phyloP scores from a whole-genome alignment of 371 early-diverging fungal species.

The Rhizopus sp. region DNA sequence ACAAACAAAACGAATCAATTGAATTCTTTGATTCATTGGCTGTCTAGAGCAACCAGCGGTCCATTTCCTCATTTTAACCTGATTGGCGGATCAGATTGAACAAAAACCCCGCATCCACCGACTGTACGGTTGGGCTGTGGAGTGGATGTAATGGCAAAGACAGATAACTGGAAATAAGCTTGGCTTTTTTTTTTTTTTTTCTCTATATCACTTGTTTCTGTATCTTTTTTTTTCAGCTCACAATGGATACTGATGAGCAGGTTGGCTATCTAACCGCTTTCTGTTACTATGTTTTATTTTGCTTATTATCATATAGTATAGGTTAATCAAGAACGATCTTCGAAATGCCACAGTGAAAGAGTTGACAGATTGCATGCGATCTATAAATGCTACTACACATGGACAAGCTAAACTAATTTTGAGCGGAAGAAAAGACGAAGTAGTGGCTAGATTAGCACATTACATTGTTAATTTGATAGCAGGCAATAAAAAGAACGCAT shows the following conservation, averaged over 20 bases:
- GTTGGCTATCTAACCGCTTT: neutral
- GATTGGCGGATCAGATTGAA: no score
- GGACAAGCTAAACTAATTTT: neutral
- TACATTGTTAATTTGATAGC: slow-evolving; percentile 1
- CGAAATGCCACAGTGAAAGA: slow-evolving; percentile 17
- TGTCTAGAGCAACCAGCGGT: no score
- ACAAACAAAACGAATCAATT: no score
- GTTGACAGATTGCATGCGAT: slow-evolving; percentile 13
- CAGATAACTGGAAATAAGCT: neutral
- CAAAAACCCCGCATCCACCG: no score
- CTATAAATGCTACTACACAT: slow-evolving; percentile 3
- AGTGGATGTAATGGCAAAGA: no score
- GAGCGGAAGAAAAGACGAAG: slow-evolving; percentile 16
- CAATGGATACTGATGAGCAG: neutral
- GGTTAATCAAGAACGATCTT: slow-evolving; percentile 9
- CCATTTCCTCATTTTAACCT: no score
- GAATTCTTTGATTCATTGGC: no score
- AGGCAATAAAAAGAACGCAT: neutral
- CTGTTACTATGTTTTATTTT: neutral
- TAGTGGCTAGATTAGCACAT: slow-evolving; percentile 6
- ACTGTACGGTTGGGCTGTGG: no score
- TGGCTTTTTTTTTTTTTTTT: no score
- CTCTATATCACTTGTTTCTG: no score
- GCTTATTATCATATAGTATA: neutral
- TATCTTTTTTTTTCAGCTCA: no score